These are phyloP conservation scores for Endogone sp. DNA, from an alignment of 192 early-diverging fungal species.

Conservation along the genomic window DNA sequence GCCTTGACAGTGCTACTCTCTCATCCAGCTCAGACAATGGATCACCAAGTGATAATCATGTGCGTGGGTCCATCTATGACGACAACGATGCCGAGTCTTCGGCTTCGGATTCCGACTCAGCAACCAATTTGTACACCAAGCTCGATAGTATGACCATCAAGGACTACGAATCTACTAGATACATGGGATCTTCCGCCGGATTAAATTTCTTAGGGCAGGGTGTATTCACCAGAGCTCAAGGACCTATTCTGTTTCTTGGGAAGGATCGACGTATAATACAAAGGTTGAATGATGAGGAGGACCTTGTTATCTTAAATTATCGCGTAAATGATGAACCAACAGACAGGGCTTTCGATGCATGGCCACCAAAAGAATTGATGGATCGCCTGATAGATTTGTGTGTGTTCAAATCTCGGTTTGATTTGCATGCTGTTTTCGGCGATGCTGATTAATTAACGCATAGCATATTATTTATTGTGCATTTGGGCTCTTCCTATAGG, in stretches of 20 bases:
- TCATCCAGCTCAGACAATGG: background rate
- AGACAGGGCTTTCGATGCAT: conserved; percentile 40
- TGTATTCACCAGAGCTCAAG: conserved; percentile 26
- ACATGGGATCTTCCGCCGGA: conserved; percentile 73
- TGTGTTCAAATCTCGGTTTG: background rate
- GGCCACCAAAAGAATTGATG: conserved; percentile 51
- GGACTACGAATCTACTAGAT: conserved; percentile 57
- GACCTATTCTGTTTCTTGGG: conserved; percentile 24
- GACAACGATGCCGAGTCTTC: background rate
- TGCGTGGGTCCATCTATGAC: background rate
- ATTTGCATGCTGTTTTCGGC: background rate
- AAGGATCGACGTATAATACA: conserved; percentile 13
- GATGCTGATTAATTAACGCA: no score
- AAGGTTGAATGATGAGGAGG: conserved; percentile 32
- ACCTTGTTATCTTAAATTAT: conserved; percentile 22
- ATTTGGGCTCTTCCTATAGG: background rate
- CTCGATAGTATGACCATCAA: conserved; percentile 58
- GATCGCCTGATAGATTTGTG: conserved; percentile 42
- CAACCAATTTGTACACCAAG: conserved; percentile 31
- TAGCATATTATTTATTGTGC: background rate
- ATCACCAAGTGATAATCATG: background rate
- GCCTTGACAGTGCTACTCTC: background rate
- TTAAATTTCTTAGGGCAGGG: conserved; percentile 56
- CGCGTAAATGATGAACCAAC: conserved; percentile 22
- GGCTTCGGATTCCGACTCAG: background rate